These are phyloP conservation scores for Pyrenophora teres DNA, from an alignment of 2,329 filamentous ascomycete genomes.

Conservation along the genomic window DNA sequence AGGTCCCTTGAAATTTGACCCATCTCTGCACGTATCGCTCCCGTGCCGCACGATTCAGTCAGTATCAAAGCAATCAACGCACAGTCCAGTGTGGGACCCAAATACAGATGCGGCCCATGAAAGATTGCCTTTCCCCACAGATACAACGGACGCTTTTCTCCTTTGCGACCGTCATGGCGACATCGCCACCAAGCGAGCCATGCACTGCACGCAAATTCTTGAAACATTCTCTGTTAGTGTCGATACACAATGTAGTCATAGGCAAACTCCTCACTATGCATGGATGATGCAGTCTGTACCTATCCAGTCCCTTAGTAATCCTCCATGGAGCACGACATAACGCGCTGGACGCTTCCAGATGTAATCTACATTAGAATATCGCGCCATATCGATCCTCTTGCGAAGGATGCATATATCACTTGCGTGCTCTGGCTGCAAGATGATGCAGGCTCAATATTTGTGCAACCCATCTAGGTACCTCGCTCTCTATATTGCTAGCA, in stretches of 20 bases:
- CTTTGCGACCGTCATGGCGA: constrained; percentile 26
- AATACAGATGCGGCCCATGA: constrained; percentile 19
- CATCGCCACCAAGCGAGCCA: constrained; percentile 23
- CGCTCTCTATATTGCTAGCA: constrained; percentile 21
- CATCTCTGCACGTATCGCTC: constrained; percentile 2
- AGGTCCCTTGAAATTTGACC: constrained; percentile 9
- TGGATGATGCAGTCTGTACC: background rate
- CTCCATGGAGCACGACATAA: constrained; percentile 1
- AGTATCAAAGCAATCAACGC: constrained; percentile 10
- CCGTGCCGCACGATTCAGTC: constrained; percentile 18
- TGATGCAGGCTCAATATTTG: constrained; percentile 25
- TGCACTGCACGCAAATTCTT: constrained; percentile 14
- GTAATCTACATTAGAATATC: constrained; percentile 3
- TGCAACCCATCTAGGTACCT: constrained; percentile 7
- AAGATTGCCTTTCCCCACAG: constrained; percentile 29
- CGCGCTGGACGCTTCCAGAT: constrained; percentile 2
- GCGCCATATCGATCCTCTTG: constrained; percentile 6
- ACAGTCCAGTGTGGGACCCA: constrained; percentile 15
- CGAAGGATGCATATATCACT: constrained; percentile 11
- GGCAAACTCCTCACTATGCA: background rate
- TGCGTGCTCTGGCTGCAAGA: constrained; percentile 24
- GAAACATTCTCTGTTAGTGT: constrained; percentile 9
- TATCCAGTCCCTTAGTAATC: background rate
- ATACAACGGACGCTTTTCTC: constrained; percentile 26
- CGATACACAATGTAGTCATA: constrained; percentile 1